phyloP scores from a whole-genome alignment of 2,329 filamentous ascomycete genomes.

The Corynespora cassiicola region DNA sequence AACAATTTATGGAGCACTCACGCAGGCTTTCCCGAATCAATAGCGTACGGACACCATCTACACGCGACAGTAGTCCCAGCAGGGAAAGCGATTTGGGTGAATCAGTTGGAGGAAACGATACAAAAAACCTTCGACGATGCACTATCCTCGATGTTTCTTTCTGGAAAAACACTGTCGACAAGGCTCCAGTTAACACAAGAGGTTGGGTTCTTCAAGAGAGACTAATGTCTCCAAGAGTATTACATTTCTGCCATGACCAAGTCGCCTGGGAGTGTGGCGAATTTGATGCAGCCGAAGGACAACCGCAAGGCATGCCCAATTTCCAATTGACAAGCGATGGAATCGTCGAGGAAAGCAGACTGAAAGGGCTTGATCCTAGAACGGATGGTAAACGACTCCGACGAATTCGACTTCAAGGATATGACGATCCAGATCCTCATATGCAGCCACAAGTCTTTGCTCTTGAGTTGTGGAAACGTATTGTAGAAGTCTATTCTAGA shows the following conservation, averaged over 20 bases:
- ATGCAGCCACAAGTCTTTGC: conserved; percentile 8
- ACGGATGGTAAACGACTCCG: conserved; percentile 3
- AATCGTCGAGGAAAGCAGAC: conserved; percentile 1
- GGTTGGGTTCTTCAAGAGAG: conserved; percentile 33
- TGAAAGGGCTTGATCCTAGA: conserved; percentile 13
- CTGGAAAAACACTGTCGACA: conserved; percentile 20
- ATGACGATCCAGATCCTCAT: conserved; percentile 6
- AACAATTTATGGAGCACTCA: too few relatives aligned
- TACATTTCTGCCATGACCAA: conserved; percentile 27
- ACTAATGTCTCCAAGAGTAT: conserved; percentile 22
- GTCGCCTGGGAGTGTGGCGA: conserved; percentile 28
- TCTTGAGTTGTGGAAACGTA: conserved; percentile 17
- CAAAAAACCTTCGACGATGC: conserved; percentile 5
- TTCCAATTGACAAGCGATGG: conserved; percentile 5
- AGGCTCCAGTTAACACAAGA: conserved; percentile 21
- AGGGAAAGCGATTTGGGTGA: conserved; percentile 5
- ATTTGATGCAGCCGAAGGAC: conserved; percentile 11
- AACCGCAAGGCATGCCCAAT: conserved; percentile 9
- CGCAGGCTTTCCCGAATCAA: too few relatives aligned
- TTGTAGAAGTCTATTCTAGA: conserved; percentile 22
- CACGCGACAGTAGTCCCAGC: too few relatives aligned
- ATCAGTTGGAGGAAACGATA: conserved; percentile 1
- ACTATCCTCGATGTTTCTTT: conserved; percentile 12
- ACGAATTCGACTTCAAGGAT: conserved; percentile 3
- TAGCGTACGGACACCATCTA: too few relatives aligned